Percentiles rank a stretch among this genome's conserved stretches.
These are phyloP conservation scores for Mycena capillaripes DNA, from an alignment of 768 basidiomycete species.

Conservation along the genomic window DNA sequence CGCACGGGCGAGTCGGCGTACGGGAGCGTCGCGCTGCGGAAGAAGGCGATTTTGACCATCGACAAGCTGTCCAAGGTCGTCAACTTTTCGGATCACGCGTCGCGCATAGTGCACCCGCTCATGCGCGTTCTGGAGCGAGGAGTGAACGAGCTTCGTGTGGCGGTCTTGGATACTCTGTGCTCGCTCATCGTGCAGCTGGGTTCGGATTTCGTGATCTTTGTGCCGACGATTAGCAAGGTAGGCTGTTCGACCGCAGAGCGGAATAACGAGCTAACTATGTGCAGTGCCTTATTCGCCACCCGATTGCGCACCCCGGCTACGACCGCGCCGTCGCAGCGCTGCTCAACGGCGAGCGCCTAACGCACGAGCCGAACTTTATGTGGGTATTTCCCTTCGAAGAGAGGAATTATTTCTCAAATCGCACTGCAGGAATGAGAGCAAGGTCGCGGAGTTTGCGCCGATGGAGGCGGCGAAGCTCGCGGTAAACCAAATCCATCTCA, in stretches of 20 bases:
- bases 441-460: constrained; percentile 79
- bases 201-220: constrained; percentile 97
- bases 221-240: constrained; percentile 97
- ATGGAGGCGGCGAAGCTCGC: constrained; percentile 90
- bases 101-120: constrained; percentile 95
- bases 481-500: constrained; percentile 97
- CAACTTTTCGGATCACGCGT: constrained; percentile 98
- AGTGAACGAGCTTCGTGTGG: constrained; percentile 83
- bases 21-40: constrained; percentile 80
- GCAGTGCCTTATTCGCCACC: constrained; percentile 82
- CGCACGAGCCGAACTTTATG: constrained; percentile 81
- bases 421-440: constrained; percentile 68
- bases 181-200: constrained; percentile 94
- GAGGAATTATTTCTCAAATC: constrained; percentile 38
- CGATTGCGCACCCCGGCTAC: constrained; percentile 85
- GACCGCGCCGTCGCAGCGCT: constrained; percentile 91
- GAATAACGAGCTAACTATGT: background rate
- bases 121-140: constrained; percentile 85
- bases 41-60: constrained; percentile 91
- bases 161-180: constrained; percentile 94
- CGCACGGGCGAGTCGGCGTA: constrained; percentile 89
- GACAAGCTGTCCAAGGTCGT: constrained; percentile 91
- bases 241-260: constrained; percentile 15
- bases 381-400: constrained; percentile 47
- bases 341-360: constrained; percentile 91